These are phyloP conservation scores for Auricularia cornea DNA, from an alignment of 768 basidiomycete species.

Conservation along the genomic window DNA sequence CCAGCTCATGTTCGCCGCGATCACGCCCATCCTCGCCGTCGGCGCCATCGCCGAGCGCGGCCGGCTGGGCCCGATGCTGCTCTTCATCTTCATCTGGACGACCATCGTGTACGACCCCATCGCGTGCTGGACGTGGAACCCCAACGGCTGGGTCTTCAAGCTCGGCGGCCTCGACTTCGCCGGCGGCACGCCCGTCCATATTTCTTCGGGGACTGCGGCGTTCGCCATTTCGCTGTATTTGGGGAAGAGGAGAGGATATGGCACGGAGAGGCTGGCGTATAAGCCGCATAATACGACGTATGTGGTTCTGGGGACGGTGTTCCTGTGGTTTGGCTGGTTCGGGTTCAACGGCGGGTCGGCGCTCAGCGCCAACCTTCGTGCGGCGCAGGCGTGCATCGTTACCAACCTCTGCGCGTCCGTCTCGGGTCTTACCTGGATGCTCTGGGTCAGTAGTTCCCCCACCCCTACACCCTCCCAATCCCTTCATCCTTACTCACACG, in stretches of 20 bases:
- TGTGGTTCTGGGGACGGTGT: slow-evolving; percentile 85
- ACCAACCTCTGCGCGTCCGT: slow-evolving; percentile 88
- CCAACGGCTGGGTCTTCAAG: slow-evolving; percentile 63
- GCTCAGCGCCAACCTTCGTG: slow-evolving; percentile 80
- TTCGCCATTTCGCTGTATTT: slow-evolving; percentile 87
- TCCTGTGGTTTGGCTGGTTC: slow-evolving; percentile 70
- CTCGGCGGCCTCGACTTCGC: slow-evolving; percentile 88
- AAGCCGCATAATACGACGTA: slow-evolving; percentile 92
- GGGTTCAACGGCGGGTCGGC: slow-evolving; percentile 91
- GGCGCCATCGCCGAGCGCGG: slow-evolving; percentile 90
- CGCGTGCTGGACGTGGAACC: slow-evolving; percentile 95
- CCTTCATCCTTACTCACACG: no score
- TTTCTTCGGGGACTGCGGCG: slow-evolving; percentile 86
- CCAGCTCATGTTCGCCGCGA: slow-evolving; percentile 86
- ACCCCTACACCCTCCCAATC: no score
- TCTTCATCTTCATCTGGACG: slow-evolving; percentile 91
- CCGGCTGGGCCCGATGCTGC: slow-evolving; percentile 74
- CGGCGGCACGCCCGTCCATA: slow-evolving; percentile 95
- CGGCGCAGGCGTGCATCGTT: slow-evolving; percentile 81
- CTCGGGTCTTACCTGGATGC: slow-evolving; percentile 89
- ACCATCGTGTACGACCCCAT: slow-evolving; percentile 84
- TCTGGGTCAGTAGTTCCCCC: slow-evolving; percentile 46
- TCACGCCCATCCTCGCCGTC: slow-evolving; percentile 84
- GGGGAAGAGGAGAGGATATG: slow-evolving; percentile 85
- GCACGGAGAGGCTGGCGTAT: slow-evolving; percentile 84